Evolutionary conservation across 495 filamentous ascomycete species (phyloP), one percentile per base, ranked within the genome.

Genomic region (Aspergillus bridgeri): DNA sequence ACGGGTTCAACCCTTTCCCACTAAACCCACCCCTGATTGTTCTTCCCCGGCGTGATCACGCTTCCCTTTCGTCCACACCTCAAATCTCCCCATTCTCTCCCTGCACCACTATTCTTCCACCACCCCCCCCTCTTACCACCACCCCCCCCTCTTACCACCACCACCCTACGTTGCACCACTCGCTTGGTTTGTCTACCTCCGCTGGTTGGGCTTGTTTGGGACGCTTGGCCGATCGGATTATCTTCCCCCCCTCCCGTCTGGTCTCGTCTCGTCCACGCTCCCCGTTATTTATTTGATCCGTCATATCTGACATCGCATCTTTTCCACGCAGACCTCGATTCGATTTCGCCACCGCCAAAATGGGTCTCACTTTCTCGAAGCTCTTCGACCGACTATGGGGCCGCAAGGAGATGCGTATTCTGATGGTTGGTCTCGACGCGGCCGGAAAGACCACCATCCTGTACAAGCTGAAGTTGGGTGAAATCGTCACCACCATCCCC

Each of bases 401-500:
- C 64, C 94, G 96, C 86, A 96, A 96, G 86, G 94, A 99, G 85
- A 99, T 99, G 94, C 86, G 92, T 80, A 96, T 99, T 75, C 77
- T 99, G 74, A 99, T 99, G 94, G 92, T 99, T 69, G 94, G 94
- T 81, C 85, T 99, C 66, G 94, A 99, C 77, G 94, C 94, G 62
- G 94, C 94, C 75, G 94, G 94, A 84, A 99, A 99, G 84, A 99
- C 94, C 69, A 99, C 94, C 69, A 99, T 99, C 74, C 89, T 99
- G 57, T 99, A 99, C 82, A 99, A 99, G 86, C 84, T 99, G 69
- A 99, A 99, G 89, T 83, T 98, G 63, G 92, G 94, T 83, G 95
- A 98, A 85, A 97, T 99, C 73, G 94, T 98, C 76, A 98, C 94
- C 66, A 98, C 94, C 65, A 98, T 98, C 73, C 94, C 94, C 59